phyloP scores from a whole-genome alignment of 2,329 filamentous ascomycete species.

The Alternaria angustiovoidea region DNA sequence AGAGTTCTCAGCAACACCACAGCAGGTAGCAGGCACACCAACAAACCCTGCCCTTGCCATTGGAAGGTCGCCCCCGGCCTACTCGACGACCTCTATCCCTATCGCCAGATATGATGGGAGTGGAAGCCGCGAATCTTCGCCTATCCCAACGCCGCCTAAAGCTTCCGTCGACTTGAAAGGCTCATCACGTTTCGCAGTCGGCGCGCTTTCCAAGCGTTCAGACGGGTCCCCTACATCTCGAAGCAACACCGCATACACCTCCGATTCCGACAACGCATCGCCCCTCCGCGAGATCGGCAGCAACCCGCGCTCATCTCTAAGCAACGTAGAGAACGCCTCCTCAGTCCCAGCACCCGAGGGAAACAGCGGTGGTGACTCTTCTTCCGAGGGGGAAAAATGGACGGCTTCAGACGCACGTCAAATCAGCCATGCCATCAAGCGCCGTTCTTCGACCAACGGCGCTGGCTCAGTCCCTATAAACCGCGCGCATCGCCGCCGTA shows the following conservation, averaged over 20 bases:
- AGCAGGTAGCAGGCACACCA: conserved; percentile 69
- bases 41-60: conserved; percentile 65
- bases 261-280: conserved; percentile 61
- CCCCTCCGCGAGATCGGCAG: conserved; percentile 57
- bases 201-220: conserved; percentile 76
- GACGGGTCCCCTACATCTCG: conserved; percentile 70
- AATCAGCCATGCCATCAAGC: conserved; percentile 65
- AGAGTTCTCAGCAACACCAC: conserved; percentile 90
- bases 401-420: conserved; percentile 61
- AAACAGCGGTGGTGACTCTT: conserved; percentile 44
- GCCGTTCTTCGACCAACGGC: conserved; percentile 55
- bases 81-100: conserved; percentile 46
- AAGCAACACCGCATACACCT: conserved; percentile 65
- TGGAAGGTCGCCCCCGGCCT: conserved; percentile 63
- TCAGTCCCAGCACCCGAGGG: conserved; percentile 38
- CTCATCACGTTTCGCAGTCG: conserved; percentile 83
- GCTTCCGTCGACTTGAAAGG: conserved; percentile 67
- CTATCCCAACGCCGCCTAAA: conserved; percentile 64
- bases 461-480: conserved; percentile 52
- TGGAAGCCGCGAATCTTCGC: conserved; percentile 59
- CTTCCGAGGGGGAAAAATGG: conserved; percentile 61
- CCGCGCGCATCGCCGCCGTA: conserved; percentile 62
- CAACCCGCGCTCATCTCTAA: conserved; percentile 62
- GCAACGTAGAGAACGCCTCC: conserved; percentile 57
- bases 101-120: conserved; percentile 33